phyloP scores from a whole-genome alignment of 1,139 yeast species.

The Lodderomyces elongisporus region DNA sequence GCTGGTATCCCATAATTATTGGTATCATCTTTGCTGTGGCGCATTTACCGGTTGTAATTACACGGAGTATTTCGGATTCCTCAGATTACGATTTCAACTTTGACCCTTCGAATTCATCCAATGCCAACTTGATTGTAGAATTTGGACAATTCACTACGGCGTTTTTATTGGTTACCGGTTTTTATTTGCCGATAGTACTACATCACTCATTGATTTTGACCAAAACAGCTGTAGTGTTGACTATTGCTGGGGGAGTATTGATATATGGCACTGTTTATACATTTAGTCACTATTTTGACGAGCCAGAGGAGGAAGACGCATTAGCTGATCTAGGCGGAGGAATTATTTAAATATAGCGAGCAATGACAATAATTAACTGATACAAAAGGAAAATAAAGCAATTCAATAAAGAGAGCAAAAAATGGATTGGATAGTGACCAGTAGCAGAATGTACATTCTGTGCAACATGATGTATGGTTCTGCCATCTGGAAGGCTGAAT shows the following conservation, averaged over 20 bases:
- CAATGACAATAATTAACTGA: too few species aligned
- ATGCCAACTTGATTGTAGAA: slow-evolving; percentile 40
- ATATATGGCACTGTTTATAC: slow-evolving; percentile 71
- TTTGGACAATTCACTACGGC: slow-evolving; percentile 68
- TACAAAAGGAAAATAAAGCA: too few species aligned
- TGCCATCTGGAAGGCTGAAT: too few species aligned
- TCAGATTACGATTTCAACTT: slow-evolving; percentile 44
- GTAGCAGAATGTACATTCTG: too few species aligned
- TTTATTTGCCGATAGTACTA: slow-evolving; percentile 62
- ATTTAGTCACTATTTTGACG: slow-evolving; percentile 68
- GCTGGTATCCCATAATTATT: slow-evolving; percentile 71
- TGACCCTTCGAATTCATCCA: slow-evolving; percentile 32
- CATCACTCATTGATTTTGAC: slow-evolving; percentile 62
- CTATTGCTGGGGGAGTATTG: slow-evolving; percentile 63
- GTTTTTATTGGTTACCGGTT: slow-evolving; percentile 58
- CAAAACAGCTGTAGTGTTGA: slow-evolving; percentile 54
- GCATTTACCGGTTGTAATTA: slow-evolving; percentile 57
- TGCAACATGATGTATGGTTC: too few species aligned
- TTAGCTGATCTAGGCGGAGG: slow-evolving; percentile 27
- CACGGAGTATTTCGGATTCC: slow-evolving; percentile 28
- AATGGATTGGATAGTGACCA: too few species aligned
- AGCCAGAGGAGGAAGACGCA: slow-evolving; percentile 39
- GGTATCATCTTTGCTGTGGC: slow-evolving; percentile 55
- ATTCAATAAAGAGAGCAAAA: too few species aligned
- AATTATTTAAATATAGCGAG: too few species aligned